Evolutionary conservation across 257 asterid genomes (phyloP), one percentile per base, ranked within the genome.

Genomic region (Petunia axillaris): DNA sequence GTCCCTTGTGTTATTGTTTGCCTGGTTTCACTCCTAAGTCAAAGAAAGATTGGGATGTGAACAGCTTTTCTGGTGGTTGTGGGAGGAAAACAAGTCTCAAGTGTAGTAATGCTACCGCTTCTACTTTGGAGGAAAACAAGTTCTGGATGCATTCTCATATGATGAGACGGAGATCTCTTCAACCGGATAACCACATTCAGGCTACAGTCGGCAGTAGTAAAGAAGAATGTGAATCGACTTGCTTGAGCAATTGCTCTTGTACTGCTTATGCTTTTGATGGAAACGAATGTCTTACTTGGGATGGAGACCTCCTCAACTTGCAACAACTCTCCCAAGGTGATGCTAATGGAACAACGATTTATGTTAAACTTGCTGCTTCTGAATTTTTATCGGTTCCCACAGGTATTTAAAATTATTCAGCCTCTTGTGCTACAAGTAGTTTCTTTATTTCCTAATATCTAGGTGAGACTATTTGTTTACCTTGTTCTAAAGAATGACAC

Each of bases 11-110:
- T 55, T 9, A 67, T 35, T 88, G 91, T 80, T 64, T 86, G 77
- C 44, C 67, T 0, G 89, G 90, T 8, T 88, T 79, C 35, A 55
- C 48, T 16, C 83, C 3, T 1, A 83, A 9, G 44, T 79, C 78
- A 0, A 55, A 70, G 0, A 38, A 16, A 41, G 81, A 85, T 48
- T 86, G 91, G 91, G 53, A 9, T 6, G 53, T 85, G 84, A 76
- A 70, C 8, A 90, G 86, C 71, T 85, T 74, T 66, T 81, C 89
- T 0, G 85, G 84, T 50, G 91, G 91, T 13, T 88, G 91, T 46
- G 25, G 25, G 25, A 25, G 25, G 25, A 25, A 25, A 25, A 25
- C 25, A 25, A 25, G 25, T 25, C 25, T 59, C 35, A 59, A 59
- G 25, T 59, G 64, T 14, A 36, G 15, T 16, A 3, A 6, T 59